phyloP scores from a whole-genome alignment of 352 stramenopile genomes.

The Pythium graminicola region DNA sequence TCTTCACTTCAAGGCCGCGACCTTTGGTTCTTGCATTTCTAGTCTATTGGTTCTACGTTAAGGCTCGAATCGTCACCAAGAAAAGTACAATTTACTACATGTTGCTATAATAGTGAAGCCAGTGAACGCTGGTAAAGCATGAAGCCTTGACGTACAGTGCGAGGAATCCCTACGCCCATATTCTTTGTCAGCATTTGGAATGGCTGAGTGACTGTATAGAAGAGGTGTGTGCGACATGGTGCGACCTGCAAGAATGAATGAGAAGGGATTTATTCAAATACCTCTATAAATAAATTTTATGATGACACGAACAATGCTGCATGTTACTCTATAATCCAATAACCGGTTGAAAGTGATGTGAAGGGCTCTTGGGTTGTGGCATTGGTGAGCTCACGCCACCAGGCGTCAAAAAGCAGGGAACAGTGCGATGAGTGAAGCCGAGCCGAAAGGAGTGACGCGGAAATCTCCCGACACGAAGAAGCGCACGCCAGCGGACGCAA shows the following conservation, averaged over 20 bases:
- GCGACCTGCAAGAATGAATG: background rate
- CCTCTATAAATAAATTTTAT: background rate
- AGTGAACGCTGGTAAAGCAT: background rate
- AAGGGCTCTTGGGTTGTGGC: constrained; percentile 12
- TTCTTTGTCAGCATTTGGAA: too few species aligned
- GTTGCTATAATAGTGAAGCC: background rate
- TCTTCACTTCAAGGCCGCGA: constrained; percentile 3
- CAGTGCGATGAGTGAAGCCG: constrained; percentile 19
- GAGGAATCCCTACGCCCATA: background rate
- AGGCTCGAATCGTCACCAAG: too few species aligned
- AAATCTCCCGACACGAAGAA: constrained; percentile 17
- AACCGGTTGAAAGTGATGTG: constrained; percentile 8
- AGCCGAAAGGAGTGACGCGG: constrained; percentile 9
- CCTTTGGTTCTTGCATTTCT: background rate
- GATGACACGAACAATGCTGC: background rate
- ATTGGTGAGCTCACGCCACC: too few species aligned
- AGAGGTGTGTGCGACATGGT: constrained; percentile 26
- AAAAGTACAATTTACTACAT: background rate
- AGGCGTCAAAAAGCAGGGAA: constrained; percentile 1
- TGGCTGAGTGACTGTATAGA: too few species aligned
- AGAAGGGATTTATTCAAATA: background rate
- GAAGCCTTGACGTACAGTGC: background rate
- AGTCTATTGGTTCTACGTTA: too few species aligned
- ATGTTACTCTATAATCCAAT: background rate
- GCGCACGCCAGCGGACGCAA: constrained; percentile 4